Evolutionary conservation across 2,329 filamentous ascomycete species (phyloP), one percentile per base, ranked within the genome.

Genomic region (Pseudogymnoascus sp.): DNA sequence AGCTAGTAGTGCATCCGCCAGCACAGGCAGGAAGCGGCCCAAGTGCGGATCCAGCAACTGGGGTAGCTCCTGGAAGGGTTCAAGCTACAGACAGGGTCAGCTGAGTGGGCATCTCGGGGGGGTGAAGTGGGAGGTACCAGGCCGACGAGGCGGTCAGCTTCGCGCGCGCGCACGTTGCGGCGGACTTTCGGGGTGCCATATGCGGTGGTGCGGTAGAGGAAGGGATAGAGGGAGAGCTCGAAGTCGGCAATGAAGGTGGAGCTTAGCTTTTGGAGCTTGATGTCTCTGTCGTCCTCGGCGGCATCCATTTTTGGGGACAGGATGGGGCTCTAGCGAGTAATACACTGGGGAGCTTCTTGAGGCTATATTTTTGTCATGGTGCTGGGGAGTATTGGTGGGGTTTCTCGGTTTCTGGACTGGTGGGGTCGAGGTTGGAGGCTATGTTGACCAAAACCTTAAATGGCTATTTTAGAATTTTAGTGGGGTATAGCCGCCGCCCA

Each of bases 61-160:
- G 15, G 94, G 94, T 67, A 95, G 88, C 78, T 97, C 92, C 79
- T 97, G 93, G 68, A 97, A 99, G 1, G 89, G 86, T 68, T 97
- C 92, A 59, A 99, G 84, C 68, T 71, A 59, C 9, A 36, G 9
- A 9, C 27, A 29, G 41, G 12, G 39, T 68, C 44, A 63, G 55
- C 25, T 66, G 10, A 15, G 13, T 39, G 25, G 29, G 65, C 69
- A 70, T 68, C 62, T 25, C 1, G 31, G 58, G 29, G 33, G 48
- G 21, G 17, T 36, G 29, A 35, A n/a, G 9, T 6, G 42, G 15
- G 17, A 55, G 9, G 17, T 67, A 84, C 83, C 66, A 76, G 71
- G 15, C 75, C 77, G 15, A 79, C 78, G 39, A 83, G 70, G 60
- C 80, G 76, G 41, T 76, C 71, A 2, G 78, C 79, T 68, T 85